phyloP scores from a whole-genome alignment of 768 basidiomycete genomes.

The Cystofilobasidium capitatum region DNA sequence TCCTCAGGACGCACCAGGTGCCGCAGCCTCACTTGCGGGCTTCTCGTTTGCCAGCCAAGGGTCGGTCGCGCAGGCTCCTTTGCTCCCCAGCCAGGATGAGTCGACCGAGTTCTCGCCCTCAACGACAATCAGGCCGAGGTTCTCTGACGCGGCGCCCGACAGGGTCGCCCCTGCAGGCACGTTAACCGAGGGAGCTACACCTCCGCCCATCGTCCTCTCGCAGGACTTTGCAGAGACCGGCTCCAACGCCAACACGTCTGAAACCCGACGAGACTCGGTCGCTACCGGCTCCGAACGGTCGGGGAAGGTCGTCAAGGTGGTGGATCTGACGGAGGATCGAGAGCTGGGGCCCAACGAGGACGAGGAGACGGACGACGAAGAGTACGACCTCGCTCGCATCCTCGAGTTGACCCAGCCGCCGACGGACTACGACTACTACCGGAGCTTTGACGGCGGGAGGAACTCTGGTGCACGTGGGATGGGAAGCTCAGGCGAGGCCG shows the following conservation, averaged over 20 bases:
- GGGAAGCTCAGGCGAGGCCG: neutral
- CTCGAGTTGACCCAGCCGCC: constrained; percentile 21
- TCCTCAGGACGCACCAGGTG: too few species aligned
- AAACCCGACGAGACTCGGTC: neutral
- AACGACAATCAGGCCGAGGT: neutral
- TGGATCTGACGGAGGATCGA: neutral
- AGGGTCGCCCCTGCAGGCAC: neutral
- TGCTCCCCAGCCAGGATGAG: neutral
- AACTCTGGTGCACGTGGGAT: neutral
- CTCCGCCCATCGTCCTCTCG: neutral
- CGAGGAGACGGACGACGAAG: constrained; percentile 8
- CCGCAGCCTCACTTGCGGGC: neutral
- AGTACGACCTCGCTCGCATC: constrained; percentile 15
- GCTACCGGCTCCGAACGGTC: neutral
- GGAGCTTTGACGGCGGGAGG: neutral
- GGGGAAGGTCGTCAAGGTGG: too few species aligned
- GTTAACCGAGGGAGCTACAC: neutral
- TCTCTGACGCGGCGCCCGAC: neutral
- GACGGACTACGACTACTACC: neutral
- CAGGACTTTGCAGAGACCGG: neutral
- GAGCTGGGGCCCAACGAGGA: constrained; percentile 1
- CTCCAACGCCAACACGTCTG: neutral
- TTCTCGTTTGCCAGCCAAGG: neutral
- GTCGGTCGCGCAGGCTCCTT: neutral
- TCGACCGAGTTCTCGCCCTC: neutral